Base-by-base conservation (phyloP, 129 eudicot species). In the Arctium minus region DNA sequence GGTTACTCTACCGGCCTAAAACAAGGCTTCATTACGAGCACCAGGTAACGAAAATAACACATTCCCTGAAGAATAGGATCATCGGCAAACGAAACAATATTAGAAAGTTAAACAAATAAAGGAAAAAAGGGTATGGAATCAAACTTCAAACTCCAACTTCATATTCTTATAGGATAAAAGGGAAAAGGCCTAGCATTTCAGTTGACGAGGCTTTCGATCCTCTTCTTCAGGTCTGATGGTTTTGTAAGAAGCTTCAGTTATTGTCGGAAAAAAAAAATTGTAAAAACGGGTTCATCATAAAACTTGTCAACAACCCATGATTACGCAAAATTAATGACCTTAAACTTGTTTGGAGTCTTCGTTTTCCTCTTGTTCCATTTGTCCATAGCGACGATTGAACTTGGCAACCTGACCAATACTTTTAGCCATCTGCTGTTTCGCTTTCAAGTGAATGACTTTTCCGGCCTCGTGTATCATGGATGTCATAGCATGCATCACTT, bases 201-300 rank as follows among this genome's bases (percentile, higher is more conserved):
- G 79, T 95, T 97, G 32, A 92, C 92, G 15, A 94, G 88, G 76
- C 98, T 92, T 83, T 92, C 98, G 38, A 95, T 95, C 92, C 98
- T 89, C 85, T 95, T 95, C 97, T 95, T 95, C 93, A 95, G 85
- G 85, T 95, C 97, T 17, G 91, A 93, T 35, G 98, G 97, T 80
- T 95, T 95, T 85, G 91, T 90, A 4, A 97, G 98, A 86, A 95
- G 91, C 83, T 95, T 92, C 22, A 95, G 97, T 97, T 95, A 97
- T 81, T 70, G 13, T 7, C 50, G 50, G 50, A 44, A 44, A 44
- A 42, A 42, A 42, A 8, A 42, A 42, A 42, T 22, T 42, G 48
- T 5, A 42, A 42, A 44, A 44, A 44, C 50, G 12, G 50, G 12
- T 8, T 44, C 50, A 44, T 73, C 86, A 82, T 27, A 15, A 73